Evolutionary conservation across 148 eudicot species (phyloP).

Genomic region (Beta vulgaris): DNA sequence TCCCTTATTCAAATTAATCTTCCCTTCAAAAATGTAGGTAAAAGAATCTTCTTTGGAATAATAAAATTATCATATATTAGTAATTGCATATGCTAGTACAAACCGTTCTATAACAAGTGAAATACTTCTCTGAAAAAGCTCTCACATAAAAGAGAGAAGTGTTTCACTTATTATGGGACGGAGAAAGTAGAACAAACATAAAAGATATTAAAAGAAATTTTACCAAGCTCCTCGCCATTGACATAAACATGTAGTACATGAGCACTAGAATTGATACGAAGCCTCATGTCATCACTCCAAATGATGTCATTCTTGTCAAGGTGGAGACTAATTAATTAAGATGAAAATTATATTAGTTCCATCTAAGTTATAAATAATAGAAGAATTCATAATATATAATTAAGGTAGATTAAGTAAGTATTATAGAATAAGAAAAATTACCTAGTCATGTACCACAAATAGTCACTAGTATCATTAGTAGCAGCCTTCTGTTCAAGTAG

Average conservation of each 20-base stretch:
- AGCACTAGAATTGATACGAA: conserved; percentile 25
- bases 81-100: too few relatives aligned
- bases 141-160: too few relatives aligned
- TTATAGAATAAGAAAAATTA: neutral
- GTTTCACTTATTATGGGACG: too few relatives aligned
- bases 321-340: conserved; percentile 2
- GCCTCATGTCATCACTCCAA: conserved; percentile 21
- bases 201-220: neutral
- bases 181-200: too few relatives aligned
- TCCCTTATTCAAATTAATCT: too few relatives aligned
- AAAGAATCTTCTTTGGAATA: too few relatives aligned
- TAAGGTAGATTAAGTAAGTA: neutral
- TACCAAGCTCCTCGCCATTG: conserved; percentile 31
- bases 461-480: conserved; percentile 36
- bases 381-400: too few relatives aligned
- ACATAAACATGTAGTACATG: conserved; percentile 33
- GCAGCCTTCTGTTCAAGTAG: conserved; percentile 71
- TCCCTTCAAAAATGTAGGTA: too few relatives aligned
- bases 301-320: conserved; percentile 19
- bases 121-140: too few relatives aligned
- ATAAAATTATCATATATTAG: too few relatives aligned
- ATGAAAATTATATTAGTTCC: neutral
- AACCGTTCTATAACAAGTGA: too few relatives aligned
- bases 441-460: conserved; percentile 27
- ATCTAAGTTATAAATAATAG: too few relatives aligned